These are phyloP conservation scores for Pseudocercospora eumusae DNA, from an alignment of 2,329 filamentous ascomycete species.

Conservation along the genomic window DNA sequence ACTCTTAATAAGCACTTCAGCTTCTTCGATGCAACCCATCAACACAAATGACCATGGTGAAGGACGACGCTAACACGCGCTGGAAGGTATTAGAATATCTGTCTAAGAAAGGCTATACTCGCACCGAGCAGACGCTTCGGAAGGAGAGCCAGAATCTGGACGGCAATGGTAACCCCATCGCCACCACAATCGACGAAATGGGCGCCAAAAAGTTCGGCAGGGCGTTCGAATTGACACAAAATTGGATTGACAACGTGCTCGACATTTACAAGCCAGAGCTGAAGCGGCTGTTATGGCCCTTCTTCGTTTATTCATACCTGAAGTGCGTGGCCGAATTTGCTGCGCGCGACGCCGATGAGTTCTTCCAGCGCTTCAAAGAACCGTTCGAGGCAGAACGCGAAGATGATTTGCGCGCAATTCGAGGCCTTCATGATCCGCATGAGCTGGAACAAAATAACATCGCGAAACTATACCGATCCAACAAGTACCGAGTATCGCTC, in stretches of 20 bases:
- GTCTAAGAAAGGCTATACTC: constrained; percentile 89
- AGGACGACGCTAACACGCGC: constrained; percentile 26
- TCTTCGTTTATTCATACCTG: constrained; percentile 91
- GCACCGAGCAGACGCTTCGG: constrained; percentile 88
- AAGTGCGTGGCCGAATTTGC: constrained; percentile 74
- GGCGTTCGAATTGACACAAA: constrained; percentile 56
- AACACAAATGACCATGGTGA: constrained; percentile 9
- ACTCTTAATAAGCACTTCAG: neutral
- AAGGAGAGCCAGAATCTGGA: constrained; percentile 85
- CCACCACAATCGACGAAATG: constrained; percentile 62
- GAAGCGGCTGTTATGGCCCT: constrained; percentile 82
- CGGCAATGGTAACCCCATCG: constrained; percentile 74
- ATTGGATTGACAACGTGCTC: constrained; percentile 88
- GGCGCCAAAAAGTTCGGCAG: constrained; percentile 76
- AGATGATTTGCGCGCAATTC: constrained; percentile 77
- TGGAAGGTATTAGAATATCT: constrained; percentile 85
- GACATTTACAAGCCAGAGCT: constrained; percentile 96
- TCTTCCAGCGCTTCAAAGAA: constrained; percentile 68
- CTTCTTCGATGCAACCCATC: neutral
- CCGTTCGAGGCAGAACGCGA: constrained; percentile 74
- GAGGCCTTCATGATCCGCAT: constrained; percentile 70
- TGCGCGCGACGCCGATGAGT: constrained; percentile 69
- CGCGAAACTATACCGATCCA: constrained; percentile 78
- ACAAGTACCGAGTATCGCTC: constrained; percentile 88
- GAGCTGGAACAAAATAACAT: constrained; percentile 75